These are phyloP conservation scores for Alternaria triticina DNA, from an alignment of 2,329 filamentous ascomycete genomes.

Conservation along the genomic window DNA sequence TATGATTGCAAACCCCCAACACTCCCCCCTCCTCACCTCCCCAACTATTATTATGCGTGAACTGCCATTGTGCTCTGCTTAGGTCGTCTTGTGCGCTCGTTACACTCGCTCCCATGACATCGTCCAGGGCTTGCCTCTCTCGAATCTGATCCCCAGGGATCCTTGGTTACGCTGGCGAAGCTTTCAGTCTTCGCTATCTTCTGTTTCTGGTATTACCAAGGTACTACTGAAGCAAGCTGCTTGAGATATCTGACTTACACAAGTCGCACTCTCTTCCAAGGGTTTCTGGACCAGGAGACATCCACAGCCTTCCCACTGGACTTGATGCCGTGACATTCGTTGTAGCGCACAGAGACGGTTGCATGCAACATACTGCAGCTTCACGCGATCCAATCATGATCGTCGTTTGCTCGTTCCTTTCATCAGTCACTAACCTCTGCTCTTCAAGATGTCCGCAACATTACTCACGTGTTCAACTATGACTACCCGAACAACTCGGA, in stretches of 20 bases:
- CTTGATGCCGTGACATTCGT: conserved; percentile 52
- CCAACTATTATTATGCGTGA: conserved; percentile 61
- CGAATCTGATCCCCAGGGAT: conserved; percentile 80
- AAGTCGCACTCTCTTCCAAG: conserved; percentile 73
- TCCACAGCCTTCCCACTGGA: conserved; percentile 58
- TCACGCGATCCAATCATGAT: conserved; percentile 66
- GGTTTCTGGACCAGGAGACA: conserved; percentile 70
- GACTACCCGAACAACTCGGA: conserved; percentile 95
- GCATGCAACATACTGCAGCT: conserved; percentile 61
- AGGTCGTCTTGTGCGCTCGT: conserved; percentile 80
- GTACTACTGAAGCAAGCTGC: conserved; percentile 74
- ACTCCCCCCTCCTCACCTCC: conserved; percentile 48
- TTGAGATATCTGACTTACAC: conserved; percentile 74
- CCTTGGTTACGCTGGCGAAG: conserved; percentile 84
- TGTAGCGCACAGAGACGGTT: conserved; percentile 63
- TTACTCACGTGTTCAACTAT: conserved; percentile 99
- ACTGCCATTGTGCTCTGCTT: conserved; percentile 83
- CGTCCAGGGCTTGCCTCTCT: conserved; percentile 87
- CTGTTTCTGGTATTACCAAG: conserved; percentile 73
- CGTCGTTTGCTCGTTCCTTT: conserved; percentile 52
- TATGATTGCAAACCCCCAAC: conserved; percentile 78
- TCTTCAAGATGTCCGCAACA: conserved; percentile 98
- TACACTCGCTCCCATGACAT: conserved; percentile 81
- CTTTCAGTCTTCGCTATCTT: conserved; percentile 73
- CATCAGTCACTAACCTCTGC: conserved; percentile 76